phyloP scores from a whole-genome alignment of 2,329 filamentous ascomycete species.

The Arachnomyces sp. region DNA sequence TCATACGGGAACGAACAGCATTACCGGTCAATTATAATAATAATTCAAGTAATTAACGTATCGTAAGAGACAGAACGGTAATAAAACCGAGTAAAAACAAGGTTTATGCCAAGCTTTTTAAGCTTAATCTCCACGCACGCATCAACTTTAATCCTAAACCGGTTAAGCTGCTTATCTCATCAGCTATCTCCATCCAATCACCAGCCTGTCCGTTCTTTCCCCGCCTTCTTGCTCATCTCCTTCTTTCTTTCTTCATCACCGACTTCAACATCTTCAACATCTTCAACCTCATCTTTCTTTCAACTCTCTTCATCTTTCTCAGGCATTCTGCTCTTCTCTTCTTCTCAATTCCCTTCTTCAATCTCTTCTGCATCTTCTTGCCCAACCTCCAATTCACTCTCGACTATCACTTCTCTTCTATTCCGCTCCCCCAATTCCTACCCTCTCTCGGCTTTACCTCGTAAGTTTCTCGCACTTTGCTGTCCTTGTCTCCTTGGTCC shows the following conservation, averaged over 20 bases:
- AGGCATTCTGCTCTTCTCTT: constrained; percentile 5
- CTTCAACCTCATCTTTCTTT: constrained; percentile 1
- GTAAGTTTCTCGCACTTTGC: too few species aligned
- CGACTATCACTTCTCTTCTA: background rate
- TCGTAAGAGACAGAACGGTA: too few species aligned
- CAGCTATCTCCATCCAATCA: too few species aligned
- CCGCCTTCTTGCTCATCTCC: constrained; percentile 1
- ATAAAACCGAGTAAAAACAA: too few species aligned
- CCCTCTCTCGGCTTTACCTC: too few species aligned
- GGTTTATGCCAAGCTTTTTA: too few species aligned
- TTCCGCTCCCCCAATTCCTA: background rate
- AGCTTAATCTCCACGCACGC: background rate
- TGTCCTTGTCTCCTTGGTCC: too few species aligned
- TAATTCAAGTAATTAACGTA: too few species aligned
- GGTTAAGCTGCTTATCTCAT: too few species aligned
- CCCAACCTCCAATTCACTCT: background rate
- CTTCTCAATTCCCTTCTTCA: constrained; percentile 4
- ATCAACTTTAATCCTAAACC: too few species aligned
- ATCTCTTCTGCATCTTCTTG: background rate
- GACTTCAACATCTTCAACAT: constrained; percentile 3
- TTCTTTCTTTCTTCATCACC: constrained; percentile 2
- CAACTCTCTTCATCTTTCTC: constrained; percentile 2
- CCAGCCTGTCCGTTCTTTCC: background rate
- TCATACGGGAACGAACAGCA: too few species aligned
- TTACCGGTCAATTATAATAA: too few species aligned